These are phyloP conservation scores for Hymenoscyphus infarciens DNA, from an alignment of 2,329 filamentous ascomycete species.

Conservation along the genomic window DNA sequence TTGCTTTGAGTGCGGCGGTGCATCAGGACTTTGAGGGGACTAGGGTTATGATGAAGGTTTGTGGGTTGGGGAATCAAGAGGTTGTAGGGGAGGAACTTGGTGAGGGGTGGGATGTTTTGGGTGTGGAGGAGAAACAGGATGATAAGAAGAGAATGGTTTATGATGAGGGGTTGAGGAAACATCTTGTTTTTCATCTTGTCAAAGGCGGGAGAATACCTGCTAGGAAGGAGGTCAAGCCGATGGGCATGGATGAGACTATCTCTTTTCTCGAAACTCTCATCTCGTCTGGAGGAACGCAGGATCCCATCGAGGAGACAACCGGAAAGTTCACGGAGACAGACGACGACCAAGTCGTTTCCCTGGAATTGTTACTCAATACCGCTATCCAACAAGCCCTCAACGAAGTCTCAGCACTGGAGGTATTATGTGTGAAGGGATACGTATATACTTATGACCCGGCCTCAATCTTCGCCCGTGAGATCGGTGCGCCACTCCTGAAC, in stretches of 20 bases:
- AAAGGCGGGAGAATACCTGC: conserved; percentile 15
- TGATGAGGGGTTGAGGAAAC: conserved; percentile 21
- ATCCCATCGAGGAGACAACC: conserved; percentile 7
- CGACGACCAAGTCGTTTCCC: conserved; percentile 19
- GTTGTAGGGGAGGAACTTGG: conserved; percentile 17
- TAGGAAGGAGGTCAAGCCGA: conserved; percentile 7
- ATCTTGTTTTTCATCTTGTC: conserved; percentile 28
- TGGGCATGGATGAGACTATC: conserved; percentile 12
- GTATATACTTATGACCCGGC: conserved; percentile 31
- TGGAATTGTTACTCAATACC: conserved; percentile 29
- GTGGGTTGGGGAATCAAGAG: conserved; percentile 15
- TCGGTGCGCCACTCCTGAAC: conserved; percentile 25
- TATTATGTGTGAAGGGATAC: conserved; percentile 27
- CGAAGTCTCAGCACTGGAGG: conserved; percentile 30
- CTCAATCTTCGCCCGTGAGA: conserved; percentile 28
- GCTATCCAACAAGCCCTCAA: conserved; percentile 27
- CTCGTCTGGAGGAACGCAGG: background rate
- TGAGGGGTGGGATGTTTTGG: conserved; percentile 16
- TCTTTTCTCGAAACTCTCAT: conserved; percentile 9
- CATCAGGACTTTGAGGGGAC: conserved; percentile 31
- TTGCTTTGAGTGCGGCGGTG: conserved; percentile 28
- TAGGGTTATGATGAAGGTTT: conserved; percentile 27
- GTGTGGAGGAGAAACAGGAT: conserved; percentile 22
- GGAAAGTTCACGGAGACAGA: conserved; percentile 16
- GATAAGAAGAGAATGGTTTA: conserved; percentile 17